phyloP scores from a whole-genome alignment of 768 basidiomycete species.

The Trametes elegans region DNA sequence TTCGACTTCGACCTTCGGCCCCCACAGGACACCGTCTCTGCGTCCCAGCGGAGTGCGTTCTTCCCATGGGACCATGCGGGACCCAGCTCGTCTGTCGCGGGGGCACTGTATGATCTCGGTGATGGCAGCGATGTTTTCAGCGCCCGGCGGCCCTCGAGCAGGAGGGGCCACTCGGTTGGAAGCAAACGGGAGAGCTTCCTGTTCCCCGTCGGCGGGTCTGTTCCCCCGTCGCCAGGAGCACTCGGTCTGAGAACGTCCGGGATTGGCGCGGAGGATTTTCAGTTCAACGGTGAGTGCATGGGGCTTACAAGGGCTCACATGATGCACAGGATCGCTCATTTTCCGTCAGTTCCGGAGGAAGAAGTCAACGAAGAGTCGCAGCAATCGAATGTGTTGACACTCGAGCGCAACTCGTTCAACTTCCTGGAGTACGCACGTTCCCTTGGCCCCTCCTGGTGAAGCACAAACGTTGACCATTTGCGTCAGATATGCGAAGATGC shows the following conservation, averaged over 20 bases:
- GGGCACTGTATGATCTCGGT: slow-evolving; percentile 34
- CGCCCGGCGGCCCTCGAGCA: slow-evolving; percentile 24
- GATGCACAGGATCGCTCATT: not conserved
- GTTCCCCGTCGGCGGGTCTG: slow-evolving; percentile 38
- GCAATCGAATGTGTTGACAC: slow-evolving; percentile 51
- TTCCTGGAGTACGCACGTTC: slow-evolving; percentile 68
- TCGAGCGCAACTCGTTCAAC: slow-evolving; percentile 77
- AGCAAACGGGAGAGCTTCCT: slow-evolving; percentile 61
- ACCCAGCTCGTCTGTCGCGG: slow-evolving; percentile 53
- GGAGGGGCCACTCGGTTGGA: slow-evolving; percentile 50
- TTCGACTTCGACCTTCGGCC: slow-evolving; percentile 44
- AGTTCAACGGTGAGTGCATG: slow-evolving; percentile 55
- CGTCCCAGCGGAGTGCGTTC: slow-evolving; percentile 65
- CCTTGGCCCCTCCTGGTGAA: not conserved
- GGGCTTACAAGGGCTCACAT: not conserved
- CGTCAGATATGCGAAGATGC: slow-evolving; percentile 75
- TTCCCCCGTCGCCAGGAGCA: slow-evolving; percentile 46
- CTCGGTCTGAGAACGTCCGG: slow-evolving; percentile 39
- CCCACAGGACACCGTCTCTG: slow-evolving; percentile 38
- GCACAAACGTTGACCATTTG: slow-evolving; percentile 1
- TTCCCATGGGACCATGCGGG: slow-evolving; percentile 86
- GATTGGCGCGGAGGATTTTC: slow-evolving; percentile 57
- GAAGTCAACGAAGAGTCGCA: slow-evolving; percentile 43
- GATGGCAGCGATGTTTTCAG: slow-evolving; percentile 45
- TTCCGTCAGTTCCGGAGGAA: slow-evolving; percentile 30